A percentile compares a stretch with the other conserved stretches of the same genome.
Evolutionary conservation across 768 basidiomycete genomes (phyloP).

Genomic region (Polyporus arcularius): DNA sequence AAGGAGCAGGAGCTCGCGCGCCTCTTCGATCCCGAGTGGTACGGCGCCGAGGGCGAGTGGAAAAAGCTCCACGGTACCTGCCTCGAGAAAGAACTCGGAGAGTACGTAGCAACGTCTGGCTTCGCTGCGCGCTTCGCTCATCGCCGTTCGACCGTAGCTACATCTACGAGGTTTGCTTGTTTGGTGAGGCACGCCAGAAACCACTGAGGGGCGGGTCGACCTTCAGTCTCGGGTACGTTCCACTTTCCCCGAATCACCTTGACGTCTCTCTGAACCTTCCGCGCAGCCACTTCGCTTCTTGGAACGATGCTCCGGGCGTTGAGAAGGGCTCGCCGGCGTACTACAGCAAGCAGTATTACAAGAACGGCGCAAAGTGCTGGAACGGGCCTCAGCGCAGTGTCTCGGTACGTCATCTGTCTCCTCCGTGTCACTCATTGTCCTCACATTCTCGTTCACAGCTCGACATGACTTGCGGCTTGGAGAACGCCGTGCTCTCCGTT

Average conservation of each 20-base stretch:
- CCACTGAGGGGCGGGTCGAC: conserved; percentile 75
- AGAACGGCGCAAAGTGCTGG: conserved; percentile 89
- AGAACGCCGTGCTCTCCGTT: conserved; percentile 77
- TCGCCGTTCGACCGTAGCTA: conserved; percentile 53
- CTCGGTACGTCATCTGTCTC: conserved; percentile 44
- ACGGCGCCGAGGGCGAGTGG: conserved; percentile 88
- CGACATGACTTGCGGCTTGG: conserved; percentile 78
- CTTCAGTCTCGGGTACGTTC: conserved; percentile 80
- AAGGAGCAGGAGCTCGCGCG: conserved; percentile 61
- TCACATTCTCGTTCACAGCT: conserved; percentile 50
- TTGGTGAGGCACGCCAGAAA: conserved; percentile 86
- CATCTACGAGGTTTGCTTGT: conserved; percentile 92
- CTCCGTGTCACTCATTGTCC: not conserved
- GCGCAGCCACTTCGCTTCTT: conserved; percentile 70
- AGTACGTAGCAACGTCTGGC: conserved; percentile 55
- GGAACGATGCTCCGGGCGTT: conserved; percentile 67
- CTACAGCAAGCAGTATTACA: conserved; percentile 83
- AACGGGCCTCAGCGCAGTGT: conserved; percentile 92
- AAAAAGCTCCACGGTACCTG: conserved; percentile 90
- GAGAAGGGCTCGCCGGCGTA: conserved; percentile 66
- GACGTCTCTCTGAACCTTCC: conserved; percentile 1
- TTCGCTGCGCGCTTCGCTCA: not conserved
- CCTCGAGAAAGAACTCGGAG: conserved; percentile 81
- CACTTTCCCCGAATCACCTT: not conserved
- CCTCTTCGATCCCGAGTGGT: conserved; percentile 65